Percentiles rank a stretch among this genome's conserved stretches.
Evolutionary conservation across 1,139 yeast species (phyloP).

Genomic region (Zygosaccharomyces sapae): DNA sequence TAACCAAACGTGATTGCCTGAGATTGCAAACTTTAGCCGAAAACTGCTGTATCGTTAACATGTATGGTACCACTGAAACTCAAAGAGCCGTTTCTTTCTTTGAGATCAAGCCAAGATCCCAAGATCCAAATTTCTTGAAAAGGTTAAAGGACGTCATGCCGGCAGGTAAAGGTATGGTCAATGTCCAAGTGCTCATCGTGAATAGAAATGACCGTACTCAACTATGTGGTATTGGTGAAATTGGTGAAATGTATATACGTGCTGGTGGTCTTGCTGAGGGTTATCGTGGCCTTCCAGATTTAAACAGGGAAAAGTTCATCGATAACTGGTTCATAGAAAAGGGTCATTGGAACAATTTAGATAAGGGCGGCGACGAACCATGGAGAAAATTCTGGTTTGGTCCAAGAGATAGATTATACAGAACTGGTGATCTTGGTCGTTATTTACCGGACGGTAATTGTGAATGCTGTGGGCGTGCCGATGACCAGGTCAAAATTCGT

Average conservation of each 20-base stretch:
- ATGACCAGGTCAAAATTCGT: conserved; percentile 95
- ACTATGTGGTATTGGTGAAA: conserved; percentile 97
- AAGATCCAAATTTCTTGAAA: conserved; percentile 70
- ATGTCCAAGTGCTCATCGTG: conserved; percentile 89
- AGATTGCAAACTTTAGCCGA: conserved; percentile 87
- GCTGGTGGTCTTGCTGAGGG: conserved; percentile 99
- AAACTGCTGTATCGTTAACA: conserved; percentile 85
- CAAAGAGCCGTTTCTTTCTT: conserved; percentile 95
- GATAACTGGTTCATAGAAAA: conserved; percentile 80
- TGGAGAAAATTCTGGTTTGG: conserved; percentile 89
- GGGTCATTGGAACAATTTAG: conserved; percentile 57
- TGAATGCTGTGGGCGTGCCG: conserved; percentile 98
- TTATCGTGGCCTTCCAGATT: conserved; percentile 83
- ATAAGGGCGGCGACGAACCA: conserved; percentile 45
- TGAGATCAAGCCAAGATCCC: conserved; percentile 71
- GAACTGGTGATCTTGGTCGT: conserved; percentile 97
- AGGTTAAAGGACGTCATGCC: conserved; percentile 94
- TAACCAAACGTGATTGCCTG: conserved; percentile 93
- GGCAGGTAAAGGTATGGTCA: conserved; percentile 95
- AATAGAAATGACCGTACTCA: conserved; percentile 83
- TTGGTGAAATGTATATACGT: conserved; percentile 96
- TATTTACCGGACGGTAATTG: conserved; percentile 95
- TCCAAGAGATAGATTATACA: conserved; percentile 89
- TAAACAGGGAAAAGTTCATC: conserved; percentile 81
- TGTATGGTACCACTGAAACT: conserved; percentile 99